Evolutionary conservation across 2,329 filamentous ascomycete genomes (phyloP).

Genomic region (Penicillium brasilianum): DNA sequence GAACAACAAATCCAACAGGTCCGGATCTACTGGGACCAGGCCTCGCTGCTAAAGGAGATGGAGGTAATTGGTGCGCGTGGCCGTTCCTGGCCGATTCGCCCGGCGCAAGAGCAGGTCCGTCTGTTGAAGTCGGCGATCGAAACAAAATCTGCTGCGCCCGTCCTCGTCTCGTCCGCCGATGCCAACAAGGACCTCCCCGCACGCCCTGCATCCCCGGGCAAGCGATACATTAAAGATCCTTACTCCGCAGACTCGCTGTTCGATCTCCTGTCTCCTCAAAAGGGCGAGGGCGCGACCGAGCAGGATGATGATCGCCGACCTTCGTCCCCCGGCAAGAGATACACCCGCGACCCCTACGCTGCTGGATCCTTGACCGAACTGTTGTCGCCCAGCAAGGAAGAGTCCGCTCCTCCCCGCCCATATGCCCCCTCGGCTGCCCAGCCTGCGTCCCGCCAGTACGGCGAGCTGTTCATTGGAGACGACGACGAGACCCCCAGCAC

Average conservation of each 20-base stretch:
- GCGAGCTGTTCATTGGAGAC: slow-evolving; percentile 69
- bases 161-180: slow-evolving; percentile 26
- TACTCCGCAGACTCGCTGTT: slow-evolving; percentile 66
- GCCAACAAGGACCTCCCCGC: slow-evolving; percentile 18
- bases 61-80: slow-evolving; percentile 90
- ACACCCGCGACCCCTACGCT: slow-evolving; percentile 44
- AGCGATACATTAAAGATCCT: slow-evolving; percentile 51
- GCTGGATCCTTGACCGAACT: slow-evolving; percentile 68
- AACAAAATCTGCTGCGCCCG: slow-evolving; percentile 27
- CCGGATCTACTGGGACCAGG: slow-evolving; percentile 94
- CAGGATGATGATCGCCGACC: slow-evolving; percentile 14
- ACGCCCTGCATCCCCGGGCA: slow-evolving; percentile 42
- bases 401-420: slow-evolving; percentile 61
- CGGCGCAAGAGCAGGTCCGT: slow-evolving; percentile 80
- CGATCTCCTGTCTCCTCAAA: slow-evolving; percentile 66
- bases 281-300: slow-evolving; percentile 43
- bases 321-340: slow-evolving; percentile 39
- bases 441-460: slow-evolving; percentile 68
- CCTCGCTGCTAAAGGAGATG: slow-evolving; percentile 86
- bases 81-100: slow-evolving; percentile 93
- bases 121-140: slow-evolving; percentile 66
- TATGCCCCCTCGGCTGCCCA: slow-evolving; percentile 68
- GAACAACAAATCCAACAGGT: slow-evolving; percentile 82
- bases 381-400: slow-evolving; percentile 63
- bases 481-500: slow-evolving; percentile 43